A percentile compares a stretch with the other conserved stretches of the same genome.
Conservation (phyloP, 2,329 filamentous ascomycete genomes). For the Lasiodiplodia sp. region DNA sequence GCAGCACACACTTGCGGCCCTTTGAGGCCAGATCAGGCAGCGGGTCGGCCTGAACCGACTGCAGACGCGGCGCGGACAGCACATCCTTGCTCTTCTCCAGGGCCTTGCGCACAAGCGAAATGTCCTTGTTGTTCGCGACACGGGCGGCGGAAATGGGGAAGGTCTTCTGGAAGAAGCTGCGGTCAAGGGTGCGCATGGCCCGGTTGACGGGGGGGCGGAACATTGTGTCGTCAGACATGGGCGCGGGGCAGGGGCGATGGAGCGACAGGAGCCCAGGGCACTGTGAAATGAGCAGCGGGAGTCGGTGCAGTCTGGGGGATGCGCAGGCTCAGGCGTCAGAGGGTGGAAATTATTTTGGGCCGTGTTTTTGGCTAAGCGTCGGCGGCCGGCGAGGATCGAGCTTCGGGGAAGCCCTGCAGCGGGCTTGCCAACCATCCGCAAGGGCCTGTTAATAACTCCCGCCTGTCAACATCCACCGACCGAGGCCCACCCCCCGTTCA, state of each 20-base stretch:
- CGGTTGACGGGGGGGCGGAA: slow-evolving; percentile 84
- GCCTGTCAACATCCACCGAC: slow-evolving; percentile 27
- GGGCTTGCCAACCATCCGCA: slow-evolving; percentile 7
- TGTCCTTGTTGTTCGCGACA: slow-evolving; percentile 76
- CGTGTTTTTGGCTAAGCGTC: slow-evolving; percentile 17
- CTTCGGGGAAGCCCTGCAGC: slow-evolving; percentile 22
- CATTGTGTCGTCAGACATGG: slow-evolving; percentile 53
- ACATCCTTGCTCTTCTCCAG: slow-evolving; percentile 72
- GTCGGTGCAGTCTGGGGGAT: slow-evolving; percentile 23
- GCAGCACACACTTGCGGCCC: slow-evolving; percentile 55
- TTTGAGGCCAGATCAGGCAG: slow-evolving; percentile 51
- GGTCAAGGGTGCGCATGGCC: slow-evolving; percentile 80
- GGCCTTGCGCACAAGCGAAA: slow-evolving; percentile 72
- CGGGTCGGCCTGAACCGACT: slow-evolving; percentile 43
- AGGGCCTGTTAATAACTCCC: slow-evolving; percentile 21
- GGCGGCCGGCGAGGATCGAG: slow-evolving; percentile 17
- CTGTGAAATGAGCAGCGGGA: slow-evolving; percentile 12
- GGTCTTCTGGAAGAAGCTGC: slow-evolving; percentile 79
- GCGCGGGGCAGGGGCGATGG: slow-evolving; percentile 17
- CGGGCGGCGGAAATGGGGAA: slow-evolving; percentile 80
- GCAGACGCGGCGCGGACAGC: slow-evolving; percentile 68
- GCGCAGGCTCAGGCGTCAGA: slow-evolving; percentile 9
- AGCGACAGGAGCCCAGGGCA: background rate
- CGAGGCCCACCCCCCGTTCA: slow-evolving; percentile 12
- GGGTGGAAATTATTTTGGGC: slow-evolving; percentile 23